These are phyloP conservation scores for Pelagomonas calceolata DNA, from an alignment of 108 stramenopile genomes.

Conservation along the genomic window DNA sequence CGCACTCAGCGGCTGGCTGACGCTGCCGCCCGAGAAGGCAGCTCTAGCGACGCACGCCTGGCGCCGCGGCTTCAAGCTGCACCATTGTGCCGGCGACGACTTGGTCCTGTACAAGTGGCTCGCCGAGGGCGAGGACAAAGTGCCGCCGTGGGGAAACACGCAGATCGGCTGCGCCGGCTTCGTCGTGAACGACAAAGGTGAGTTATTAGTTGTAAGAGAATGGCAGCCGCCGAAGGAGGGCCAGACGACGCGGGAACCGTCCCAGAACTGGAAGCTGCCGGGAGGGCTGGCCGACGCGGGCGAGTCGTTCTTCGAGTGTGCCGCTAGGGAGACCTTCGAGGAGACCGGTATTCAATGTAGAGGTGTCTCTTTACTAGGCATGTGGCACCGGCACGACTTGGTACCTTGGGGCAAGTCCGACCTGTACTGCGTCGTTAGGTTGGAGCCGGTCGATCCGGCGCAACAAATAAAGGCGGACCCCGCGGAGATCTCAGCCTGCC, in stretches of 20 bases:
- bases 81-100: conserved; percentile 15
- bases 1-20: conserved; percentile 3
- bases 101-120: conserved; percentile 14
- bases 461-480: neutral
- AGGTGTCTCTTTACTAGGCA: conserved; percentile 52
- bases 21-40: neutral
- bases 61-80: conserved; percentile 22
- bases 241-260: conserved; percentile 1
- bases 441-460: neutral
- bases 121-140: conserved; percentile 3
- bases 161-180: conserved; percentile 14
- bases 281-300: conserved; percentile 67
- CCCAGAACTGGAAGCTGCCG: conserved; percentile 61
- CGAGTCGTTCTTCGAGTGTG: conserved; percentile 62
- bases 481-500: conserved; percentile 6
- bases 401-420: neutral
- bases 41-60: neutral
- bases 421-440: neutral
- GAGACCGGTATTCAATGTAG: conserved; percentile 66
- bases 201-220: conserved; percentile 16
- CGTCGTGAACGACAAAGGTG: conserved; percentile 9
- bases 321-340: conserved; percentile 65
- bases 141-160: conserved; percentile 7
- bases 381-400: conserved; percentile 65
- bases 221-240: neutral